phyloP scores from a whole-genome alignment of 495 filamentous ascomycete genomes.

The Xylaria grammica region DNA sequence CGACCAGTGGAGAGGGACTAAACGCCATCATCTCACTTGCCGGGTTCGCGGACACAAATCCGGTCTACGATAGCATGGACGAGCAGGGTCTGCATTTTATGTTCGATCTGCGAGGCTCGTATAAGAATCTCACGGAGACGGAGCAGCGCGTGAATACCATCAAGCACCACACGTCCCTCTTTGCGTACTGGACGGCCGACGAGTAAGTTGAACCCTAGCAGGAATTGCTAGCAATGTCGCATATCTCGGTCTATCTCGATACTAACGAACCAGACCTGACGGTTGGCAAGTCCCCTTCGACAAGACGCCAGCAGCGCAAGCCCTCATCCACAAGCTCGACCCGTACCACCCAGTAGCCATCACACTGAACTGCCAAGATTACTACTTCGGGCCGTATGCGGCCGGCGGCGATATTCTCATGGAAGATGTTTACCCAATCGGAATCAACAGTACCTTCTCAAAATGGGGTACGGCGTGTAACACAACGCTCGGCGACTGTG shows the following conservation, averaged over 20 bases:
- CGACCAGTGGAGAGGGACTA: conserved; percentile 55
- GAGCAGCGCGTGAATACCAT: conserved; percentile 57
- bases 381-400: conserved; percentile 67
- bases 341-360: conserved; percentile 73
- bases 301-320: conserved; percentile 39
- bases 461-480: conserved; percentile 65
- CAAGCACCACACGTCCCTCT: conserved; percentile 58
- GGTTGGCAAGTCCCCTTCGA: conserved; percentile 66
- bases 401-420: conserved; percentile 69
- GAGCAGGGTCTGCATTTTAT: conserved; percentile 63
- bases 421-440: conserved; percentile 70
- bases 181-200: conserved; percentile 71
- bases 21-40: conserved; percentile 50
- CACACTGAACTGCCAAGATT: conserved; percentile 73
- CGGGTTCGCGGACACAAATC: conserved; percentile 44
- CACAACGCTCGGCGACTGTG: conserved; percentile 70
- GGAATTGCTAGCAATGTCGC: not conserved
- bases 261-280: conserved; percentile 55
- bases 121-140: conserved; percentile 61
- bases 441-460: conserved; percentile 57
- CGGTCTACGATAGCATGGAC: conserved; percentile 62
- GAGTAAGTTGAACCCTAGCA: conserved; percentile 44
- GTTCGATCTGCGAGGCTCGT: conserved; percentile 68
- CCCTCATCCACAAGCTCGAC: conserved; percentile 61
- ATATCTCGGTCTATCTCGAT: not conserved